Evolutionary conservation across 805 yeast genomes (phyloP).

Genomic region (Candida easanensis): DNA sequence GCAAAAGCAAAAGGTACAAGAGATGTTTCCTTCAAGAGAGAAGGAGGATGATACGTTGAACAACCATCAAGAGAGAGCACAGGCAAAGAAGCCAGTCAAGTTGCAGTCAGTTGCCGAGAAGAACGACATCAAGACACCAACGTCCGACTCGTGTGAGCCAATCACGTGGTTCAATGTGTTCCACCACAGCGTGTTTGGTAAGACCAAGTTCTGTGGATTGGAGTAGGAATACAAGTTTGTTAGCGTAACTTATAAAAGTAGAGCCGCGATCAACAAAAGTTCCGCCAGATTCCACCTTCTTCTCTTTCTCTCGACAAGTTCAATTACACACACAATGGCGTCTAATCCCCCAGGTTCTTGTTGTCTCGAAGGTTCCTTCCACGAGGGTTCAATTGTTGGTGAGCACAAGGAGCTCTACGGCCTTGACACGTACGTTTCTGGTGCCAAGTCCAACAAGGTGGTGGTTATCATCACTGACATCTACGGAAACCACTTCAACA

Average conservation of each 20-base stretch:
- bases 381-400: conserved; percentile 50
- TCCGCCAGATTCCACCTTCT: neutral
- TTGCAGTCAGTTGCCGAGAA: conserved; percentile 3
- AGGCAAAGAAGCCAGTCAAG: conserved; percentile 1
- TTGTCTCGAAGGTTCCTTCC: conserved; percentile 11
- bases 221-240: neutral
- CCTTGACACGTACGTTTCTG: conserved; percentile 45
- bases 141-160: conserved; percentile 30
- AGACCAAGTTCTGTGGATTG: conserved; percentile 32
- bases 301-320: neutral
- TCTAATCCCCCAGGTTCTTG: conserved; percentile 45
- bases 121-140: neutral
- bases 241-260: too few species aligned
- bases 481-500: conserved; percentile 57
- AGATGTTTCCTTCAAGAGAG: neutral
- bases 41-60: neutral
- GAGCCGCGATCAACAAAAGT: too few species aligned
- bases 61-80: neutral
- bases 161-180: conserved; percentile 53
- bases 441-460: conserved; percentile 37
- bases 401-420: conserved; percentile 39
- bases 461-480: conserved; percentile 69
- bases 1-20: neutral
- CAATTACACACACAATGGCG: conserved; percentile 32
- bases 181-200: conserved; percentile 49